Percentiles rank a stretch among this genome's conserved stretches.
Conservation (phyloP, 495 filamentous ascomycete genomes). For the Trichoderma orchidacearum region DNA sequence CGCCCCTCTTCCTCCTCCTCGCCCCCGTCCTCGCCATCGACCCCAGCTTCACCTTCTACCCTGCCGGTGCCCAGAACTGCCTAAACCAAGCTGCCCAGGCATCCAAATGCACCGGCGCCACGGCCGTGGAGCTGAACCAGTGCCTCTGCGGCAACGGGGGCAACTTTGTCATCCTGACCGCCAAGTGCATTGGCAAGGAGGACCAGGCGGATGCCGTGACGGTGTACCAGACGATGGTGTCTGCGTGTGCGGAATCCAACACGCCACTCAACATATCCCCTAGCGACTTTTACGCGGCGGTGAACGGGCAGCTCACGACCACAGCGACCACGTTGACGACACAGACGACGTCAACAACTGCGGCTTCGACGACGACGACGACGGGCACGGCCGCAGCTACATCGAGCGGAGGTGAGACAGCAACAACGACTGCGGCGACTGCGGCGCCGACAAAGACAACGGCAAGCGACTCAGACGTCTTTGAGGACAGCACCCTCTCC, state of each 20-base stretch:
- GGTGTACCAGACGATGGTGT: constrained; percentile 22
- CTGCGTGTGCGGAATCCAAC: constrained; percentile 13
- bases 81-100: constrained; percentile 17
- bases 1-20: constrained; percentile 15
- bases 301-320: constrained; percentile 7
- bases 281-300: constrained; percentile 20
- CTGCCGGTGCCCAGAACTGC: constrained; percentile 21
- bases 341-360: constrained; percentile 7
- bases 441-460: constrained; percentile 12
- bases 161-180: constrained; percentile 28
- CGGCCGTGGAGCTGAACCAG: constrained; percentile 19
- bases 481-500: constrained; percentile 7
- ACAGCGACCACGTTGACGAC: constrained; percentile 13
- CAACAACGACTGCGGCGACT: constrained; percentile 11
- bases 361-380: neutral
- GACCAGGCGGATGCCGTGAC: constrained; percentile 14
- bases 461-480: neutral
- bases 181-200: constrained; percentile 21
- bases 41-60: constrained; percentile 30
- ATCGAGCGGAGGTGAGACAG: constrained; percentile 6
- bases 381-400: too few species aligned
- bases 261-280: constrained; percentile 15
- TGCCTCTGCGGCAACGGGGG: constrained; percentile 30
- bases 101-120: constrained; percentile 16
- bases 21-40: constrained; percentile 8